Evolutionary conservation across 1,139 yeast species (phyloP), one percentile per base, ranked within the genome.

Genomic region (Magnusiomyces sp.): DNA sequence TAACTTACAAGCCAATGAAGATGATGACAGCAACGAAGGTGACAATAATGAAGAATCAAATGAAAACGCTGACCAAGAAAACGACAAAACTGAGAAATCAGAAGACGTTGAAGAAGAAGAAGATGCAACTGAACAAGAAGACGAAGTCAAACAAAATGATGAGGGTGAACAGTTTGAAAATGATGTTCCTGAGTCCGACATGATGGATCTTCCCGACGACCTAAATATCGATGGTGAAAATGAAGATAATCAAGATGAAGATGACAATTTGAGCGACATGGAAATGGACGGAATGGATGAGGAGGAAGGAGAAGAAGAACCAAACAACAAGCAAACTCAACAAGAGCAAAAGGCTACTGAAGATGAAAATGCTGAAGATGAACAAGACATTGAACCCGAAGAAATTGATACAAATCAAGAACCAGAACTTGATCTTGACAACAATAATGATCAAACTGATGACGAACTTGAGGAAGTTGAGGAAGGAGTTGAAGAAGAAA

Each of bases 131-230:
- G 69, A 69, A 16, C 70, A 73, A 17, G 70, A 72, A 4, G 68
- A 71, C 23, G 69, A 71, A 4, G 69, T 70, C 17, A 65, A 68
- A 10, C 80, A 86, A 56, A 84, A 83, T 45, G 89, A 85, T 27
- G 77, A 77, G 46, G 46, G 46, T 14, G 88, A 85, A 46, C 80
- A 82, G 53, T 65, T 84, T 51, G 94, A 85, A 48, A 78, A 80
- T 13, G 71, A 78, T 56, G 88, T 83, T 46, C 92, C 88, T 7
- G 95, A 88, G 63, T 76, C 82, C 14, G 96, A 88, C 53, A 80
- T 87, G 3, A 70, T 88, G 59, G 95, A 88, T 38, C 71, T 88
- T 39, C 95, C 95, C 0, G 97, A 90, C 41, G 95, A 89, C 56
- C 78, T 90, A 73, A 79, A 87, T 56, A 72, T 87, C 42, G 95